These are phyloP conservation scores for Adansonia digitata DNA, from an alignment of 345 rosid genomes.

Conservation along the genomic window DNA sequence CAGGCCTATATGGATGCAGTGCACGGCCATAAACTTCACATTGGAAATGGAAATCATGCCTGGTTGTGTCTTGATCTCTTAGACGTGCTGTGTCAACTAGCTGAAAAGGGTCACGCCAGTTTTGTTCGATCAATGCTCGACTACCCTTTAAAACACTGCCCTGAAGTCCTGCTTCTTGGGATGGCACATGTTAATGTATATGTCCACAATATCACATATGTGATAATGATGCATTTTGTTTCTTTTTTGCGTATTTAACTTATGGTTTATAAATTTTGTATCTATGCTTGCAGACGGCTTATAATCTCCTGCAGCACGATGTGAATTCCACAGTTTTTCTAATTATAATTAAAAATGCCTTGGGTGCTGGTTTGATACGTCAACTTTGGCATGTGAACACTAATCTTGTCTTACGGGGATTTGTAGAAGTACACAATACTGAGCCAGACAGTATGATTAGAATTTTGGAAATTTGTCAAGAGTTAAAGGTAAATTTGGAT, in stretches of 20 bases:
- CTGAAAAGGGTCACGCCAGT: conserved; percentile 78
- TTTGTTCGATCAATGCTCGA: conserved; percentile 63
- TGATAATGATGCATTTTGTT: background rate
- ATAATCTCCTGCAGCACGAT: conserved; percentile 74
- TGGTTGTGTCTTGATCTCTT: conserved; percentile 89
- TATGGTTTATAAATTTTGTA: conserved; percentile 9
- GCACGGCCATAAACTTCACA: conserved; percentile 62
- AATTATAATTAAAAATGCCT: conserved; percentile 41
- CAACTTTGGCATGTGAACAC: conserved; percentile 78
- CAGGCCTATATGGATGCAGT: conserved; percentile 69
- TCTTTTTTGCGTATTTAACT: background rate
- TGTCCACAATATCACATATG: background rate
- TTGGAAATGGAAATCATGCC: conserved; percentile 70
- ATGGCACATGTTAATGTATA: conserved; percentile 74
- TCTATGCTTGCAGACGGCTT: conserved; percentile 61
- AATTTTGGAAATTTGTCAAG: conserved; percentile 68
- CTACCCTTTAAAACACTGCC: conserved; percentile 77
- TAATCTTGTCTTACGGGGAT: conserved; percentile 68
- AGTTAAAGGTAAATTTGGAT: conserved; percentile 58
- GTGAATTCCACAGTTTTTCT: conserved; percentile 63
- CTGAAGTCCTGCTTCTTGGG: conserved; percentile 84
- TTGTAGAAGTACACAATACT: conserved; percentile 43
- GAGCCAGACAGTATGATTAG: conserved; percentile 56
- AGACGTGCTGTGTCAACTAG: conserved; percentile 80
- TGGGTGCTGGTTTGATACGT: conserved; percentile 47